These are phyloP conservation scores for Calocera viscosa DNA, from an alignment of 768 basidiomycete species.

Conservation along the genomic window DNA sequence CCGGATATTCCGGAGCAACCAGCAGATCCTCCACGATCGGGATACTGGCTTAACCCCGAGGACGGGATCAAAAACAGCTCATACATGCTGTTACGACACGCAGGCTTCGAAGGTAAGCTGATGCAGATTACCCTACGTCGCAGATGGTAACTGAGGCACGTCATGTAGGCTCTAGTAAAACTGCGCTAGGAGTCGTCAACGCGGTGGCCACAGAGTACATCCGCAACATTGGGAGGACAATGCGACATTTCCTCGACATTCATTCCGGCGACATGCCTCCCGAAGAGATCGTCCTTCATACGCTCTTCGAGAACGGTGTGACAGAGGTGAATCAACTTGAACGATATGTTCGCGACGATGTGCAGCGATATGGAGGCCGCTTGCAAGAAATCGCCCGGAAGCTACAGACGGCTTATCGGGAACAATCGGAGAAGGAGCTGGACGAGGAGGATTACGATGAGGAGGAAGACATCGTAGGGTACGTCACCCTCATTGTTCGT, in stretches of 20 bases:
- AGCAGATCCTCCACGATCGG: not conserved
- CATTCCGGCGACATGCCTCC: constrained; percentile 66
- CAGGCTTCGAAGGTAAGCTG: constrained; percentile 75
- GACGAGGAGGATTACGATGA: constrained; percentile 58
- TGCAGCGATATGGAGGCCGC: constrained; percentile 66
- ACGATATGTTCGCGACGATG: constrained; percentile 77
- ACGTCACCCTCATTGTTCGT: constrained; percentile 20
- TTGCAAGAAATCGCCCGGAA: constrained; percentile 76
- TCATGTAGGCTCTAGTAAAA: constrained; percentile 52
- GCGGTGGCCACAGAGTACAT: constrained; percentile 71
- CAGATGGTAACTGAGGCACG: not conserved
- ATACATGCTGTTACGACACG: constrained; percentile 63
- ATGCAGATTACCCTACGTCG: not conserved
- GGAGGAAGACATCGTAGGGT: constrained; percentile 56
- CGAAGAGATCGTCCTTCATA: constrained; percentile 91
- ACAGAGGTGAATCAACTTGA: constrained; percentile 69
- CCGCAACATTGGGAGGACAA: constrained; percentile 72
- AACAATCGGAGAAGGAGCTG: constrained; percentile 45
- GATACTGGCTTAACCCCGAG: constrained; percentile 5
- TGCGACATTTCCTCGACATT: constrained; percentile 70
- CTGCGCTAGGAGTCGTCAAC: constrained; percentile 63
- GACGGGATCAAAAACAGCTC: constrained; percentile 2
- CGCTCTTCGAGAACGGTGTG: constrained; percentile 78
- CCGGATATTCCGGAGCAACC: not conserved
- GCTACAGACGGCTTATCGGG: constrained; percentile 68